A percentile compares a stretch with the other conserved stretches of the same genome.
Evolutionary conservation across 352 stramenopile genomes (phyloP).

Genomic region (Phytophthora sojae): DNA sequence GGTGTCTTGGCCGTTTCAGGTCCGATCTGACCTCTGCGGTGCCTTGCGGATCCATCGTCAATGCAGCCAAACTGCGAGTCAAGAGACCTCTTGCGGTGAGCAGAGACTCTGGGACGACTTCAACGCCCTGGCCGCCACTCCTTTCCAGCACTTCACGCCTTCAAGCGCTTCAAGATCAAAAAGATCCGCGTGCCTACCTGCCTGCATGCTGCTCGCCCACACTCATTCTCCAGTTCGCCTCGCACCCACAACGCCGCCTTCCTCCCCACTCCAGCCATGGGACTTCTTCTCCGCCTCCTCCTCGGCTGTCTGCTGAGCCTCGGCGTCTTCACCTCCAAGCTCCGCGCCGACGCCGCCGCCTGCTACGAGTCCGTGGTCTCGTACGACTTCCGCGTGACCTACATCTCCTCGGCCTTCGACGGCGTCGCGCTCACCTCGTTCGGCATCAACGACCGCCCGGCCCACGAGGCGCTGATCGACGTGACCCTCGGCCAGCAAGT

Average conservation of each 20-base stretch:
- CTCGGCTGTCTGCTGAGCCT: neutral
- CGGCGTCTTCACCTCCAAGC: neutral
- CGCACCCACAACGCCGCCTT: neutral
- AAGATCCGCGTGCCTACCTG: neutral
- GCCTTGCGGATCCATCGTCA: neutral
- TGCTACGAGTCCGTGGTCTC: slow-evolving; percentile 18
- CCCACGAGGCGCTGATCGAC: slow-evolving; percentile 27
- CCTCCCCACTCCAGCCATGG: neutral
- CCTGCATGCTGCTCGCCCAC: neutral
- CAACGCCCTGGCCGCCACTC: neutral
- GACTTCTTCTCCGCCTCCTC: neutral
- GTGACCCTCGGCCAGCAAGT: slow-evolving; percentile 26
- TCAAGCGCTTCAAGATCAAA: neutral
- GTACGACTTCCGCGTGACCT: slow-evolving; percentile 22
- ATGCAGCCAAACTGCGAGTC: neutral
- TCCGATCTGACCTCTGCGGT: neutral
- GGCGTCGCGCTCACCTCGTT: slow-evolving; percentile 25
- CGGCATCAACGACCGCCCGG: slow-evolving; percentile 29
- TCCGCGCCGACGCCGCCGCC: neutral
- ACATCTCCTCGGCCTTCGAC: slow-evolving; percentile 27
- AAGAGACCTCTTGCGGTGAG: neutral
- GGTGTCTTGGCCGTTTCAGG: neutral
- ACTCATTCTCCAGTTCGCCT: neutral
- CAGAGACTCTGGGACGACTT: neutral
- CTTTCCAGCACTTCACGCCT: neutral